A percentile compares a stretch with the other conserved stretches of the same genome.
phyloP scores from a whole-genome alignment of 345 rosid genomes.

The Stellera chamaejasme region DNA sequence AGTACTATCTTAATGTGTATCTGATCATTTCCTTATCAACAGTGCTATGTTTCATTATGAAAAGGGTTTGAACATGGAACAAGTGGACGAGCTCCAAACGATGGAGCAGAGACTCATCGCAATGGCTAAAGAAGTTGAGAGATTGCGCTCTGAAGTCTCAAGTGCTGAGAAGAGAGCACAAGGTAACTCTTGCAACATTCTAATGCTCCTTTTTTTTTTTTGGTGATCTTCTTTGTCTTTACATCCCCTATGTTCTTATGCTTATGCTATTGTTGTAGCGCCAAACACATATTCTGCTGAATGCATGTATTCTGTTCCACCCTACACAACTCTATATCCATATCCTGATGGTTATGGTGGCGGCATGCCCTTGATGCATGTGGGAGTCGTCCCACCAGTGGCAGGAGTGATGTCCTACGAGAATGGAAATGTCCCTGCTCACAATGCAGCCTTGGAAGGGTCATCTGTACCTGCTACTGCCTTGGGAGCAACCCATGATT shows the following conservation, averaged over 20 bases:
- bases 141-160: conserved; percentile 38
- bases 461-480: conserved; percentile 13
- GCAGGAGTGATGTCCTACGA: conserved; percentile 19
- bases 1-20: too few relatives aligned
- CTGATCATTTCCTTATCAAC: conserved; percentile 7
- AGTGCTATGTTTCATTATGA: conserved; percentile 57
- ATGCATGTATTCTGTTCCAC: conserved; percentile 18
- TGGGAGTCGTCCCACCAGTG: conserved; percentile 13
- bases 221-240: neutral
- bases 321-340: conserved; percentile 18
- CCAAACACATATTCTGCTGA: conserved; percentile 21
- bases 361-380: conserved; percentile 12
- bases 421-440: conserved; percentile 15
- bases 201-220: neutral
- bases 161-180: conserved; percentile 30
- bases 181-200: conserved; percentile 22
- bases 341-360: conserved; percentile 23
- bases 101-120: conserved; percentile 55
- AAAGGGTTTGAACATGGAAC: conserved; percentile 58
- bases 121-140: conserved; percentile 64
- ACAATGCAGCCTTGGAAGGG: conserved; percentile 5
- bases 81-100: conserved; percentile 49
- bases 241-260: conserved; percentile 6
- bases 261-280: conserved; percentile 15
- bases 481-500: conserved; percentile 23